Percentiles rank a stretch among this genome's conserved stretches.
Evolutionary conservation across 148 eudicot species (phyloP).

Genomic region (Bassia scoparia): DNA sequence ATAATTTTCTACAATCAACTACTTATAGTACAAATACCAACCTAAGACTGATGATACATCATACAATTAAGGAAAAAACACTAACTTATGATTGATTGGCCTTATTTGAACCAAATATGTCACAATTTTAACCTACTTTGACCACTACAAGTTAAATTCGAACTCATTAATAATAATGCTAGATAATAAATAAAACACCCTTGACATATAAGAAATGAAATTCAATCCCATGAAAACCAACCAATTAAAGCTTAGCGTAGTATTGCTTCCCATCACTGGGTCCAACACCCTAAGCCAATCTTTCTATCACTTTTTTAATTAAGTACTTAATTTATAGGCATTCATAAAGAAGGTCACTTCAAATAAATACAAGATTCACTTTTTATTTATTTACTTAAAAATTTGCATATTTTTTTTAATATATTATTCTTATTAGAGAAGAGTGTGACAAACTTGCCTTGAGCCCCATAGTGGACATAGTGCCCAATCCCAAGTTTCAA

Average conservation of each 20-base stretch:
- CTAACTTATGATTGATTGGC: slow-evolving; percentile 21
- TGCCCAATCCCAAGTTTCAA: slow-evolving; percentile 40
- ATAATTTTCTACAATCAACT: slow-evolving; percentile 19
- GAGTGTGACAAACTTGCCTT: slow-evolving; percentile 40
- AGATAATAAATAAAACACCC: slow-evolving; percentile 18
- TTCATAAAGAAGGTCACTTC: slow-evolving; percentile 34
- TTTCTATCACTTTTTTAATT: background rate
- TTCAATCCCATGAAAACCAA: slow-evolving; percentile 8
- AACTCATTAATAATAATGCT: background rate
- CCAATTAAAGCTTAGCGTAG: slow-evolving; percentile 11
- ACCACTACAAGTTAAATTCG: slow-evolving; percentile 24
- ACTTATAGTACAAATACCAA: slow-evolving; percentile 29
- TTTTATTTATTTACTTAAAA: background rate
- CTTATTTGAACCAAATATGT: slow-evolving; percentile 23
- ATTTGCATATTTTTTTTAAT: background rate
- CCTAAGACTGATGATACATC: slow-evolving; percentile 16
- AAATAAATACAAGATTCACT: background rate
- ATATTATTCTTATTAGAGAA: slow-evolving; percentile 1
- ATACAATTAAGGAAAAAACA: slow-evolving; percentile 7
- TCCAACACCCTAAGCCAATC: slow-evolving; percentile 30
- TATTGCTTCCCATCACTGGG: slow-evolving; percentile 10
- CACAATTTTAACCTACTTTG: slow-evolving; percentile 32
- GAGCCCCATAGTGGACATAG: slow-evolving; percentile 39
- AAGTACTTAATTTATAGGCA: slow-evolving; percentile 18
- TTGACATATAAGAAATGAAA: slow-evolving; percentile 13